Evolutionary conservation across 2,329 filamentous ascomycete species (phyloP).

Genomic region (Arthroderma sp.): DNA sequence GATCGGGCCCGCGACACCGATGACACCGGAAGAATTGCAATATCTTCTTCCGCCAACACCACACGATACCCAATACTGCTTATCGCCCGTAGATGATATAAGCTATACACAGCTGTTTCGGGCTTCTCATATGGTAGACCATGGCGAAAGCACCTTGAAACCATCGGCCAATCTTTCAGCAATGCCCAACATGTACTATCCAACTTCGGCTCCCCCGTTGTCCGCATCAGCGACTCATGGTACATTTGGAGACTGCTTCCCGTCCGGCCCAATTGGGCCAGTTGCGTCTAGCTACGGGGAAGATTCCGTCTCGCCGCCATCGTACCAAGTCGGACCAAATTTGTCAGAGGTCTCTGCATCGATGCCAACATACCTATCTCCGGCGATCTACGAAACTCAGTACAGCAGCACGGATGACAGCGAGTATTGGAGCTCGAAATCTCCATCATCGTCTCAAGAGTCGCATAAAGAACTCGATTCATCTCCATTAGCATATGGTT

Average conservation of each 20-base stretch:
- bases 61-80: constrained; percentile 25
- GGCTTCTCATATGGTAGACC: constrained; percentile 27
- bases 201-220: constrained; percentile 25
- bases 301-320: no score
- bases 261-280: no score
- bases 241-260: not conserved
- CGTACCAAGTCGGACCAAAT: no score
- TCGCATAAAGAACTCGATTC: constrained; percentile 21
- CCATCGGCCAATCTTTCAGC: constrained; percentile 29
- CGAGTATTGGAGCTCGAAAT: constrained; percentile 17
- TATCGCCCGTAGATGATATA: constrained; percentile 20
- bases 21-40: constrained; percentile 31
- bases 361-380: constrained; percentile 23
- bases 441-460: constrained; percentile 19
- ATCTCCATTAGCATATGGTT: constrained; percentile 11
- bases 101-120: constrained; percentile 22
- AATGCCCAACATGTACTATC: constrained; percentile 26
- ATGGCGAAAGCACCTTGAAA: constrained; percentile 29
- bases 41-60: constrained; percentile 29
- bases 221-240: constrained; percentile 24
- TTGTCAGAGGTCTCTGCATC: constrained; percentile 21
- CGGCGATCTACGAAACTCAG: constrained; percentile 26
- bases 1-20: constrained; percentile 30
- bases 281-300: no score
- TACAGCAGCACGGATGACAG: constrained; percentile 15